Evolutionary conservation across 164 flowering plant genomes (phyloP).

Genomic region (Akebia trifoliata): DNA sequence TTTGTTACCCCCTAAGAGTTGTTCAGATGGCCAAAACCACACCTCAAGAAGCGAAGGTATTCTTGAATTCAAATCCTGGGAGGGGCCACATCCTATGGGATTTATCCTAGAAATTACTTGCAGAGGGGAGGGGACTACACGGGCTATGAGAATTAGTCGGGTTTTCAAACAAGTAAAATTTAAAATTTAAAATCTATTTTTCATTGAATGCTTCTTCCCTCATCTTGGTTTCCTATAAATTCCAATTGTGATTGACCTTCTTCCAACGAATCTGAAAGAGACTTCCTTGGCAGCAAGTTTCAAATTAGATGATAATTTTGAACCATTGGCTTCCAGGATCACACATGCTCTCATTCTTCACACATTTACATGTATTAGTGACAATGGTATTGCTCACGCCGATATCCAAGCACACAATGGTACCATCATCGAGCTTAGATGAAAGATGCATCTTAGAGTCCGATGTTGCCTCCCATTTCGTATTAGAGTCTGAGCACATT

Average conservation of each 20-base stretch:
- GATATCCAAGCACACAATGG: constrained; percentile 58
- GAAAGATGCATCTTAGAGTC: constrained; percentile 69
- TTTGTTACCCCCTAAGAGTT: no score
- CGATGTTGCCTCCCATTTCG: constrained; percentile 58
- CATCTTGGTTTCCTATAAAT: neutral
- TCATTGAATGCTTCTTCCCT: constrained; percentile 7
- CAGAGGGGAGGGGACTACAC: no score
- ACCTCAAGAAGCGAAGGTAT: no score
- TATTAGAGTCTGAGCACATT: constrained; percentile 25
- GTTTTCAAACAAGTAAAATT: no score
- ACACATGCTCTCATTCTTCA: constrained; percentile 36
- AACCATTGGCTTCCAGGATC: constrained; percentile 89
- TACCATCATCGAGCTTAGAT: constrained; percentile 27
- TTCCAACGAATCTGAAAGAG: neutral
- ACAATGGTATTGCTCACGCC: constrained; percentile 40
- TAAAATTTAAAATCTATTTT: no score
- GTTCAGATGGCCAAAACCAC: no score
- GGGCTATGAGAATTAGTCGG: no score
- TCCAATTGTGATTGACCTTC: neutral
- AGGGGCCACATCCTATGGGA: no score
- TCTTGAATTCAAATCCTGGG: no score
- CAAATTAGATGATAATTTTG: no score
- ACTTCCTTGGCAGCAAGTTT: no score
- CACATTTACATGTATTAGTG: constrained; percentile 56
- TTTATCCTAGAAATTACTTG: no score